These are phyloP conservation scores for Apiotrichum akiyoshidainum DNA, from an alignment of 1,284 basidiomycete species.

Conservation along the genomic window DNA sequence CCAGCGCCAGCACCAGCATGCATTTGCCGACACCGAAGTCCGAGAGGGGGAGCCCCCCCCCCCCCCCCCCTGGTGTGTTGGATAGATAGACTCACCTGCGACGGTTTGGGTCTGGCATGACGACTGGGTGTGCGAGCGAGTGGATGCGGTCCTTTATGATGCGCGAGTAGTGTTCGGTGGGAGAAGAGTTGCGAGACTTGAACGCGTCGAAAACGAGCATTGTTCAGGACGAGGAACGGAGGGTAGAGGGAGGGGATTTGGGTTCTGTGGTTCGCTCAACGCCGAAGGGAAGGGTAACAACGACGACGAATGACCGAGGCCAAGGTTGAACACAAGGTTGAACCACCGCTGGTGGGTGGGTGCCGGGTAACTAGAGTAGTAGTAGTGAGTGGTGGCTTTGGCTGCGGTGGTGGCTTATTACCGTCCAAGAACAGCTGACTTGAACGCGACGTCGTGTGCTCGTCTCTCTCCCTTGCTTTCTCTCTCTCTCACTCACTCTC, in stretches of 20 bases:
- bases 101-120: background rate
- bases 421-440: background rate
- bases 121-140: background rate
- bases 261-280: too few relatives aligned
- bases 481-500: background rate
- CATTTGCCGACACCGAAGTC: too few relatives aligned
- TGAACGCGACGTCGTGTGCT: background rate
- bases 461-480: background rate
- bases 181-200: background rate
- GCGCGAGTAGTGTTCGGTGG: slow-evolving; percentile 15
- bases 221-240: background rate
- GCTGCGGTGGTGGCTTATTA: too few relatives aligned
- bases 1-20: too few relatives aligned
- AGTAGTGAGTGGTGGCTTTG: too few relatives aligned
- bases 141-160: slow-evolving; percentile 13
- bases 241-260: too few relatives aligned
- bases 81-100: slow-evolving; percentile 8
- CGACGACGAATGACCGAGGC: too few relatives aligned
- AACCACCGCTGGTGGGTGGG: too few relatives aligned
- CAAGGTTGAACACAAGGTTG: too few relatives aligned
- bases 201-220: slow-evolving; percentile 11
- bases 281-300: background rate
- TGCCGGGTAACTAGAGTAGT: too few relatives aligned
- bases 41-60: too few relatives aligned
- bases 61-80: too few relatives aligned